Base-by-base conservation (phyloP, 345 rosid genomes). In the Gossypium turneri region DNA sequence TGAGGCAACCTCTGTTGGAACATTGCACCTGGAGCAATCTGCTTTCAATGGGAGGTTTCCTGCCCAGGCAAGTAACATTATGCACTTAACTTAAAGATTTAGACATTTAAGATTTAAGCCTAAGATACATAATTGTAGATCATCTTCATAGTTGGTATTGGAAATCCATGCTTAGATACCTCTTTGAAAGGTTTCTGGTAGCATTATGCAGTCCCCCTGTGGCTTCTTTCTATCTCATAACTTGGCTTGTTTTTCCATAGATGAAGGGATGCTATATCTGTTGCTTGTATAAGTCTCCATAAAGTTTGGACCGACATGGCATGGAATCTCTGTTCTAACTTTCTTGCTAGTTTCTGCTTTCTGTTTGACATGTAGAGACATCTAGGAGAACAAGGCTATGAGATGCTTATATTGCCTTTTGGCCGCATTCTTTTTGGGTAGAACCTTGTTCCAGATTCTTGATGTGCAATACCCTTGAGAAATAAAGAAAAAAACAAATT, bases 21-120 rank as follows among this genome's bases (percentile, higher is more conserved):
- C 52, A 73, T 29, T 85, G 78, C 79, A 86, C 81, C 74, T 86
- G 70, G 85, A 86, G 58, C 85, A 83, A 38, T 76, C 77, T 66
- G 92, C 90, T 76, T 85, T 88, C 66, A 82, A 72, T 16, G 86
- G 51, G 58, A 73, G 80, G 70, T 88, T 83, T 79, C 86, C 90
- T 63, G 87, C 88, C 41, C 87, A 85, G 86, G 92, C 85, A 72
- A 75, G 60, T 75, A 19, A 0, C 72, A 24, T 61, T 62, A n/a
- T 11, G 44, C 45, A 17, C 29, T 22, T 27, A 25, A 19, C n/a
- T 74, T 10, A 20, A 71, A 71, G 52, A 4, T 55, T 11, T 53
- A 12, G 2, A 62, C 7, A 0, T 12, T 72, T 58, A 57, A 41
- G 38, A 13, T 11, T 7, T 38, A 71, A 52, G 51, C 51, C 22